Evolutionary conservation across 768 basidiomycete genomes (phyloP).

Genomic region (Serendipita sp.): DNA sequence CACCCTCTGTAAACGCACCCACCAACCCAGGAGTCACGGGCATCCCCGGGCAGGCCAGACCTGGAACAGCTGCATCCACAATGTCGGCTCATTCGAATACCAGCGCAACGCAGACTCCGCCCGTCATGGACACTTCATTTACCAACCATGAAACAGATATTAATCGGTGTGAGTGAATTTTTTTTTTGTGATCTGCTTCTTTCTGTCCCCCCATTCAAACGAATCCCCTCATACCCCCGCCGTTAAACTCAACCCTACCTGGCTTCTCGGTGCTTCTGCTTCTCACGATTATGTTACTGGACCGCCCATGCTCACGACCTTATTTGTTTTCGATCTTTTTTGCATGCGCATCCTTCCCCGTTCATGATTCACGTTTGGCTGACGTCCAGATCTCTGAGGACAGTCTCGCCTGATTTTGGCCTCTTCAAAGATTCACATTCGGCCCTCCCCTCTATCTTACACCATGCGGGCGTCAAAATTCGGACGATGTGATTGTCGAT

Average conservation of each 20-base stretch:
- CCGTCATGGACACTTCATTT: not conserved
- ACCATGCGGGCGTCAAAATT: not conserved
- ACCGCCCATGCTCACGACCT: not conserved
- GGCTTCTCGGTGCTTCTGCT: not conserved
- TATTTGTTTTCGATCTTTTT: not conserved
- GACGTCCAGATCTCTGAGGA: not conserved
- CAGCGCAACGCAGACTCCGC: conserved; percentile 2
- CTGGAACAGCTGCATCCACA: not conserved
- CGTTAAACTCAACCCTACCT: too few species aligned
- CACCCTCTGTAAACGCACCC: not conserved
- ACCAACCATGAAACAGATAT: not conserved
- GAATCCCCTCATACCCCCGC: too few species aligned
- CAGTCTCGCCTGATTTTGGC: conserved; percentile 4
- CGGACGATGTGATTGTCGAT: not conserved
- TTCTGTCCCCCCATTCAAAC: not conserved
- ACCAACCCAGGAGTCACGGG: not conserved
- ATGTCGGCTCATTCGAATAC: conserved; percentile 3
- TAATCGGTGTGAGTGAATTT: conserved; percentile 6
- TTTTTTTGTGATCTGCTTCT: not conserved
- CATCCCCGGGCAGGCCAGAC: not conserved
- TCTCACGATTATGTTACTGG: not conserved
- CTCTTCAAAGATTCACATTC: not conserved
- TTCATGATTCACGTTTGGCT: not conserved
- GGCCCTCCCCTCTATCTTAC: not conserved
- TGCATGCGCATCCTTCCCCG: not conserved